A percentile compares a stretch with the other conserved stretches of the same genome.
Conservation (phyloP, 2,329 filamentous ascomycete genomes). For the Emmonsiellopsis sp. region DNA sequence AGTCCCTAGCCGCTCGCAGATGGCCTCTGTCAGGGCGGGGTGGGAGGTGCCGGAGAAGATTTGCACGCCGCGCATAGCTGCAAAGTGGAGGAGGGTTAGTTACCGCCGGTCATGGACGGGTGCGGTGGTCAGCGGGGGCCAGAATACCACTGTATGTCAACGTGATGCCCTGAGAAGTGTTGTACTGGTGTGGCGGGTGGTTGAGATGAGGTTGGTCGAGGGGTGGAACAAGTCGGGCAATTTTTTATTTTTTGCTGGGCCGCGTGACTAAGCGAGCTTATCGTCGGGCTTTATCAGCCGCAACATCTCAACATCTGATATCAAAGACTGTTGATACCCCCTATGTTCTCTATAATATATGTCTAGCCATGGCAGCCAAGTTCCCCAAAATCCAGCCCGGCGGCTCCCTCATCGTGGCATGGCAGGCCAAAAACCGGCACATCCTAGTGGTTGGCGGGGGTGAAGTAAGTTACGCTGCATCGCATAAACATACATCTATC, state of each 20-base stretch:
- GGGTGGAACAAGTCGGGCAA: not conserved
- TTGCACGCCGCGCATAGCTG: constrained; percentile 52
- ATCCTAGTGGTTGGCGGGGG: constrained; percentile 92
- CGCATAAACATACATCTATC: constrained; percentile 4
- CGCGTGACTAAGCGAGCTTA: not conserved
- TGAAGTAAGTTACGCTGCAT: constrained; percentile 53
- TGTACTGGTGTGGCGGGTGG: not conserved
- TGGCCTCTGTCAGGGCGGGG: constrained; percentile 52
- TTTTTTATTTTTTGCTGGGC: not conserved
- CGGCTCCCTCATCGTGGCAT: constrained; percentile 87
- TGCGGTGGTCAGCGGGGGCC: not conserved
- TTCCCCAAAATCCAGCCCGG: constrained; percentile 81
- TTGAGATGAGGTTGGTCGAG: not conserved
- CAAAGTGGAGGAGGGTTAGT: too few relatives aligned
- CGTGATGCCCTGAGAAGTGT: not conserved
- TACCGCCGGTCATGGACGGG: not conserved
- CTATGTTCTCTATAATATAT: not conserved
- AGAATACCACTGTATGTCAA: not conserved
- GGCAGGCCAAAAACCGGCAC: constrained; percentile 83
- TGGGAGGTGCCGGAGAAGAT: constrained; percentile 61
- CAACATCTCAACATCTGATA: not conserved
- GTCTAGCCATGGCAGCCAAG: constrained; percentile 18
- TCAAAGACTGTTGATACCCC: not conserved
- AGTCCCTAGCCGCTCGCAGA: constrained; percentile 57
- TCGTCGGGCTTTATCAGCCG: not conserved